These are phyloP conservation scores for Truncatella angustata DNA, from an alignment of 2,329 filamentous ascomycete genomes.

Conservation along the genomic window DNA sequence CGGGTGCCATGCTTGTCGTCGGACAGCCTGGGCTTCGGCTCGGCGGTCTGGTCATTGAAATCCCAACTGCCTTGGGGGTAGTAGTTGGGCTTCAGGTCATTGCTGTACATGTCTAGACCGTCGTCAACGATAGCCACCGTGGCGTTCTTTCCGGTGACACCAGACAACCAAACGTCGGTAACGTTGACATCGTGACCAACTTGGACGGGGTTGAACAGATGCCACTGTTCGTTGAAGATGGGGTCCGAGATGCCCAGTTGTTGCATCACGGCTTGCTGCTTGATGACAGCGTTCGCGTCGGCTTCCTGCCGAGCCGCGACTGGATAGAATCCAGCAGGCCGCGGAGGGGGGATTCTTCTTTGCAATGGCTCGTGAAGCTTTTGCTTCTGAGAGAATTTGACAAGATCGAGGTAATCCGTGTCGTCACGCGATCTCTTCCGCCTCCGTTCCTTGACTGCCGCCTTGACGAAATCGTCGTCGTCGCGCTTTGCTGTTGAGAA, in stretches of 20 bases:
- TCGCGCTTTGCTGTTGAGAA: conserved; percentile 71
- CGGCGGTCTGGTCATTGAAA: conserved; percentile 81
- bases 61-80: conserved; percentile 91
- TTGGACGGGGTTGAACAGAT: conserved; percentile 81
- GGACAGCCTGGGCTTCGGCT: conserved; percentile 76
- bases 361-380: conserved; percentile 48
- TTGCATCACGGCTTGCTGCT: conserved; percentile 59
- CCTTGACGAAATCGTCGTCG: conserved; percentile 58
- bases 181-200: conserved; percentile 92
- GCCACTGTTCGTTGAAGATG: conserved; percentile 94
- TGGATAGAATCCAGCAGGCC: conserved; percentile 24
- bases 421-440: conserved; percentile 58
- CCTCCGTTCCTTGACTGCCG: conserved; percentile 50
- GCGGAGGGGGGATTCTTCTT: conserved; percentile 48
- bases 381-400: conserved; percentile 79
- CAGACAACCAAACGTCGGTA: conserved; percentile 87
- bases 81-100: conserved; percentile 90
- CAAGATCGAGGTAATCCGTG: conserved; percentile 64
- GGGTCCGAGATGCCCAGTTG: conserved; percentile 79
- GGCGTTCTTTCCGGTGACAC: conserved; percentile 83
- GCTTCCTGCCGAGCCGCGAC: conserved; percentile 23
- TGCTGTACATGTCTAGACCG: conserved; percentile 92
- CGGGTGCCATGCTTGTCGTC: conserved; percentile 92
- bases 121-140: conserved; percentile 96
- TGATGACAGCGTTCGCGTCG: conserved; percentile 46